These are phyloP conservation scores for Stemphylium vesicarium DNA, from an alignment of 2,329 filamentous ascomycete genomes.

Conservation along the genomic window DNA sequence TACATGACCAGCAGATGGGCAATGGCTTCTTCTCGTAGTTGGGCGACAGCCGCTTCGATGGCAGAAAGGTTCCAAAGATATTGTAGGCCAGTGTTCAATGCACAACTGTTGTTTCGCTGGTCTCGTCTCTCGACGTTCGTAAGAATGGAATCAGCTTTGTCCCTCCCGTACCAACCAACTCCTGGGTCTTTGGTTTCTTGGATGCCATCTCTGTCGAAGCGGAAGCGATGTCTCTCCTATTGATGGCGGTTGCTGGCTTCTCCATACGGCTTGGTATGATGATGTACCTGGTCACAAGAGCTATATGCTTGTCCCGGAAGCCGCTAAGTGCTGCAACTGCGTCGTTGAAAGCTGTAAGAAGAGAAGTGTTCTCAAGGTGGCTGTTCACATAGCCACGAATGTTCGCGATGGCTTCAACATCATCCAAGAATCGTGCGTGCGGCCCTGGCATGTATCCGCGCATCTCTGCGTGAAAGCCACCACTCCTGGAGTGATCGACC, in stretches of 20 bases:
- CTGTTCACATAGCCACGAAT: slow-evolving; percentile 54
- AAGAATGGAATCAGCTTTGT: slow-evolving; percentile 62
- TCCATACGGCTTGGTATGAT: slow-evolving; percentile 51
- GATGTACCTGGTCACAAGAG: slow-evolving; percentile 61
- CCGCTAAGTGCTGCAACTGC: slow-evolving; percentile 54
- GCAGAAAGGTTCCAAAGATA: not conserved
- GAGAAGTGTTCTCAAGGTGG: slow-evolving; percentile 37
- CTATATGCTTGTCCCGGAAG: slow-evolving; percentile 60
- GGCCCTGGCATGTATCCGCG: slow-evolving; percentile 61
- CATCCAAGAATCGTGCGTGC: slow-evolving; percentile 58
- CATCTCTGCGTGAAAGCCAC: slow-evolving; percentile 54
- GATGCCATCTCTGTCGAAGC: slow-evolving; percentile 50
- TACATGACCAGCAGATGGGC: slow-evolving; percentile 35
- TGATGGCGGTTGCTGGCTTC: slow-evolving; percentile 27
- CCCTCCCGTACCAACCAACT: slow-evolving; percentile 59
- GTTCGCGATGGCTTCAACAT: slow-evolving; percentile 54
- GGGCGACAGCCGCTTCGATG: not conserved
- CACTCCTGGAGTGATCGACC: slow-evolving; percentile 55
- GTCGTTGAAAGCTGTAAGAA: slow-evolving; percentile 55
- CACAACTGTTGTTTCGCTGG: slow-evolving; percentile 48
- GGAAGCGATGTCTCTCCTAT: slow-evolving; percentile 53
- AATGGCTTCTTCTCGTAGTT: slow-evolving; percentile 14
- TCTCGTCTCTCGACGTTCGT: slow-evolving; percentile 60
- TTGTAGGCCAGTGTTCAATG: not conserved
- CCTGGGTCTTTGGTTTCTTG: slow-evolving; percentile 41